Percentiles rank a stretch among this genome's conserved stretches.
phyloP scores from a whole-genome alignment of 2,329 filamentous ascomycete species.

The Acrodontium crateriforme region DNA sequence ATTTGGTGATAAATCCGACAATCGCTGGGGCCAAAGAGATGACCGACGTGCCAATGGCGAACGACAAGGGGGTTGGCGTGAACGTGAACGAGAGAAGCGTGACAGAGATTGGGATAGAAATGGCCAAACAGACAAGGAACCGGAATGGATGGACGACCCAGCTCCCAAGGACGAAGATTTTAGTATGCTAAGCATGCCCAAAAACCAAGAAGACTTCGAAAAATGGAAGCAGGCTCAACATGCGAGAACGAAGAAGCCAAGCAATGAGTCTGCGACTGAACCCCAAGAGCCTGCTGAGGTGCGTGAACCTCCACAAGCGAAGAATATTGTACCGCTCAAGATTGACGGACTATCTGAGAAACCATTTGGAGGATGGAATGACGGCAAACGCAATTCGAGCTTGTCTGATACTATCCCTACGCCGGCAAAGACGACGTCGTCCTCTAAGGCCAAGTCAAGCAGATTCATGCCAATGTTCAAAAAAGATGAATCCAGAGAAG shows the following conservation, averaged over 20 bases:
- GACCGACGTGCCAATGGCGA: constrained; percentile 28
- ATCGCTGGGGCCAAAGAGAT: constrained; percentile 38
- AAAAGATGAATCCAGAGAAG: constrained; percentile 17
- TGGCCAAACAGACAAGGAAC: constrained; percentile 58
- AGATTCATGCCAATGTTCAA: constrained; percentile 67
- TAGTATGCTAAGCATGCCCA: constrained; percentile 23
- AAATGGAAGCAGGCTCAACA: constrained; percentile 75
- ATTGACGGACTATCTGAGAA: constrained; percentile 59
- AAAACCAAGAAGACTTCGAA: constrained; percentile 84
- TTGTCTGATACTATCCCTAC: constrained; percentile 20
- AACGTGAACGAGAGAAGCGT: constrained; percentile 22
- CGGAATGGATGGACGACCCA: constrained; percentile 69
- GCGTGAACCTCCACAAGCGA: constrained; percentile 15
- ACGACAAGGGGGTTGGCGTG: constrained; percentile 46
- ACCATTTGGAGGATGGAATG: constrained; percentile 54
- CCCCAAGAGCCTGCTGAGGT: constrained; percentile 9
- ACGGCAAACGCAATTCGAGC: constrained; percentile 34
- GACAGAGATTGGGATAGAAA: constrained; percentile 42
- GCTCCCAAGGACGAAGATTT: constrained; percentile 44
- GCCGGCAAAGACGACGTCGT: constrained; percentile 38
- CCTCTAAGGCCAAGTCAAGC: no score
- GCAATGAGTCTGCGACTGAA: constrained; percentile 15
- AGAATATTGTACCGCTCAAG: constrained; percentile 46
- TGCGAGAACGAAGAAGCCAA: constrained; percentile 49
- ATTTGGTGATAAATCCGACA: constrained; percentile 55